Percentiles rank a stretch among this genome's conserved stretches.
Evolutionary conservation across 768 basidiomycete genomes (phyloP).

Genomic region (Dioszegia crocea): DNA sequence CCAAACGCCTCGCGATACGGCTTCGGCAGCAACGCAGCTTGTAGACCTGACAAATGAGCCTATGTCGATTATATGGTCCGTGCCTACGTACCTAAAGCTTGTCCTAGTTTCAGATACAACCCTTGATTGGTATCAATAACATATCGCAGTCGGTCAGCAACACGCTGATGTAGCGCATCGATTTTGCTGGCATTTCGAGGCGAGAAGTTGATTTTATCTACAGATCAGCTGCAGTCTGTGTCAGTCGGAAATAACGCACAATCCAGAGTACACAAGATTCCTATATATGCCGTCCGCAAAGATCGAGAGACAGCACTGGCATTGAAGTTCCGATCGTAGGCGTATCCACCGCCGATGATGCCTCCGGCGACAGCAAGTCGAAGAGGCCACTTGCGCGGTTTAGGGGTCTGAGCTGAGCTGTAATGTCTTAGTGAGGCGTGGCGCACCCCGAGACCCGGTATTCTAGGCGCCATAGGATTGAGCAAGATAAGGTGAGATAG

Average conservation of each 20-base stretch:
- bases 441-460: neutral
- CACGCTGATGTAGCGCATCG: slow-evolving; percentile 75
- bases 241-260: slow-evolving; percentile 29
- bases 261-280: slow-evolving; percentile 49
- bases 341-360: slow-evolving; percentile 53
- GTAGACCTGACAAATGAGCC: slow-evolving; percentile 60
- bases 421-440: neutral
- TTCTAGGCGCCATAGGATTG: slow-evolving; percentile 5
- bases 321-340: slow-evolving; percentile 58
- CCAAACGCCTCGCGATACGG: slow-evolving; percentile 78
- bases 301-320: slow-evolving; percentile 60
- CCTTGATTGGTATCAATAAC: slow-evolving; percentile 74
- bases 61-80: neutral
- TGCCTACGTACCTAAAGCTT: slow-evolving; percentile 41
- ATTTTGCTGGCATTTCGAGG: slow-evolving; percentile 64
- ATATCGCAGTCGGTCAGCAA: slow-evolving; percentile 70
- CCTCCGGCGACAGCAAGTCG: slow-evolving; percentile 33
- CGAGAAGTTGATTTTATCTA: slow-evolving; percentile 82
- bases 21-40: slow-evolving; percentile 75
- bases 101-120: slow-evolving; percentile 47
- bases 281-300: slow-evolving; percentile 58
- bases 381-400: slow-evolving; percentile 17
- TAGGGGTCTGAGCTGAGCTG: neutral
- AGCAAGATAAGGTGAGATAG: neutral
- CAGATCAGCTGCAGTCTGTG: slow-evolving; percentile 25